phyloP scores from a whole-genome alignment of 495 filamentous ascomycete species.

The Cladorrhinum samala region DNA sequence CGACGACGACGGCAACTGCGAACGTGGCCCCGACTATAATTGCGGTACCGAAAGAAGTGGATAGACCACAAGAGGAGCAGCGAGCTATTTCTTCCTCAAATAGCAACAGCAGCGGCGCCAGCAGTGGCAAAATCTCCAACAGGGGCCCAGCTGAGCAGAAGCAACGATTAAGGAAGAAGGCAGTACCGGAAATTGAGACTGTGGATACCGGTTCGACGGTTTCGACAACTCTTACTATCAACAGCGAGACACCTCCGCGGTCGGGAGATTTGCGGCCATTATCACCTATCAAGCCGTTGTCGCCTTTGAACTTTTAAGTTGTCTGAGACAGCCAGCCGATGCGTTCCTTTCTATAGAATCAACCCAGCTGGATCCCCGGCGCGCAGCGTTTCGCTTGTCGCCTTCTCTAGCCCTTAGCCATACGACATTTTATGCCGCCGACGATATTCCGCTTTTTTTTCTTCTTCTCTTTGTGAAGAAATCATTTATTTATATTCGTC shows the following conservation, averaged over 20 bases:
- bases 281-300: slow-evolving; percentile 67
- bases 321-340: too few species aligned
- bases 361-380: too few species aligned
- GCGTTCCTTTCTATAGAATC: too few species aligned
- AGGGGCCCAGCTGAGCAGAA: slow-evolving; percentile 20
- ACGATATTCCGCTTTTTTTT: too few species aligned
- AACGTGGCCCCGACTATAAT: too few species aligned
- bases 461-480: too few species aligned
- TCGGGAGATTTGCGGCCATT: slow-evolving; percentile 46
- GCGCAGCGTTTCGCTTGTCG: too few species aligned
- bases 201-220: slow-evolving; percentile 29
- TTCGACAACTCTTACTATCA: slow-evolving; percentile 38
- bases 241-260: slow-evolving; percentile 31
- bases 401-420: too few species aligned
- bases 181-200: slow-evolving; percentile 23
- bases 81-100: slow-evolving; percentile 58
- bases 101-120: slow-evolving; percentile 44
- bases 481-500: too few species aligned
- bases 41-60: background rate
- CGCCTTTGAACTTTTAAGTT: slow-evolving; percentile 54
- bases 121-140: slow-evolving; percentile 20
- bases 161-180: slow-evolving; percentile 35
- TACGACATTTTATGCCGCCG: too few species aligned
- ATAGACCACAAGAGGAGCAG: slow-evolving; percentile 11
- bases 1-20: background rate